Evolutionary conservation across 305 asterid genomes (phyloP).

Genomic region (Fraxinus sp.): DNA sequence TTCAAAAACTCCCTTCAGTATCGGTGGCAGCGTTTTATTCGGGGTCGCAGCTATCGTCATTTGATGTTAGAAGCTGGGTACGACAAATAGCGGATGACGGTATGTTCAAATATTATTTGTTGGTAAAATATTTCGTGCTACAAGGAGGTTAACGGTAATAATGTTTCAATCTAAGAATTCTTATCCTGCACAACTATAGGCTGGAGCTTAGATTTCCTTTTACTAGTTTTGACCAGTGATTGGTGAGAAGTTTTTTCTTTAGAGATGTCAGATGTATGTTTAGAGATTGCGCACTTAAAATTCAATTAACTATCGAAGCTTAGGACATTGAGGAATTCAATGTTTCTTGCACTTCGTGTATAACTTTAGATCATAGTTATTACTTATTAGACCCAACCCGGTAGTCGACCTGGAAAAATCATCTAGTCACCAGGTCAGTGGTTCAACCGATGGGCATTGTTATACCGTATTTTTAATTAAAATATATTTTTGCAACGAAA

Average conservation of each 20-base stretch:
- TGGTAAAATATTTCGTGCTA: background rate
- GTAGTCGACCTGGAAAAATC: background rate
- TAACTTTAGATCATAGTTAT: background rate
- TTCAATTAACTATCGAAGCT: background rate
- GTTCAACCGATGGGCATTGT: background rate
- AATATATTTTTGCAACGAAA: background rate
- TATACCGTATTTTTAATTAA: no score
- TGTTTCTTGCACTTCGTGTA: background rate
- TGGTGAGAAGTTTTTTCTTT: background rate
- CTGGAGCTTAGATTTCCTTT: background rate
- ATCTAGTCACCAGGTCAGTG: background rate
- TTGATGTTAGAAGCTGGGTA: constrained; percentile 58
- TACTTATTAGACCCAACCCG: background rate
- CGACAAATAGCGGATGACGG: constrained; percentile 41
- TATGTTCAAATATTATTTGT: constrained; percentile 16
- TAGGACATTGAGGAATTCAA: background rate
- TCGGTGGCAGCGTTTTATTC: constrained; percentile 66
- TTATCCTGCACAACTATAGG: background rate
- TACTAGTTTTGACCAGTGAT: background rate
- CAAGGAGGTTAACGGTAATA: background rate
- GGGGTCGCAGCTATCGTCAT: constrained; percentile 97
- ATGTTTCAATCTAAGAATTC: background rate
- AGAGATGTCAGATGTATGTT: background rate
- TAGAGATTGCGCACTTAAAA: background rate
- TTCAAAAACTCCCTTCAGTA: constrained; percentile 43